Conservation (phyloP, 768 basidiomycete species). For the Auricularia heimuer region DNA sequence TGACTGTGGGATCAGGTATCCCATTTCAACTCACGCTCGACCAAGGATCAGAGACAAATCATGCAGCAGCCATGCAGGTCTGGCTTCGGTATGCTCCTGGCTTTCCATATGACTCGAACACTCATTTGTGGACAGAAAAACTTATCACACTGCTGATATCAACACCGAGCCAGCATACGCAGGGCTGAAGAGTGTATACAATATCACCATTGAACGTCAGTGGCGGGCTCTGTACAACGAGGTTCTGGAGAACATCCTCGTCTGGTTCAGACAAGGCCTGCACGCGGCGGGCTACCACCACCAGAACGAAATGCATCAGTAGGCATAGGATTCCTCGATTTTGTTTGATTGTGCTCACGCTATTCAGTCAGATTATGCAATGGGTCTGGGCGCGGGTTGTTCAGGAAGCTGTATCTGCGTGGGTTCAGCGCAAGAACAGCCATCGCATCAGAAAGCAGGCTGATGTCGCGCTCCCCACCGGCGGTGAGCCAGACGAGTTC, state of each 20-base stretch:
- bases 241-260: neutral
- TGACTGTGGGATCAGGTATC: neutral
- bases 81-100: neutral
- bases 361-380: neutral
- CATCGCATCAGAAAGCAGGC: neutral
- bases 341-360: neutral
- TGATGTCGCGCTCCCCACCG: neutral
- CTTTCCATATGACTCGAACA: neutral
- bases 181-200: neutral
- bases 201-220: conserved; percentile 1
- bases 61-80: neutral
- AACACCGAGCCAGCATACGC: neutral
- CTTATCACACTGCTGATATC: neutral
- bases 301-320: neutral
- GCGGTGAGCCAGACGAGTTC: conserved; percentile 1
- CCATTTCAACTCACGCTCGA: neutral
- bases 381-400: conserved; percentile 1
- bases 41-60: neutral
- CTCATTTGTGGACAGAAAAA: neutral
- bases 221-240: neutral
- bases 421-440: neutral
- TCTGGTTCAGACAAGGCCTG: neutral
- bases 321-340: neutral
- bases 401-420: neutral
- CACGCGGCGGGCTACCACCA: neutral